Percentiles rank a stretch among this genome's conserved stretches.
These are phyloP conservation scores for Beauveria asiatica DNA, from an alignment of 2,329 filamentous ascomycete species.

Conservation along the genomic window DNA sequence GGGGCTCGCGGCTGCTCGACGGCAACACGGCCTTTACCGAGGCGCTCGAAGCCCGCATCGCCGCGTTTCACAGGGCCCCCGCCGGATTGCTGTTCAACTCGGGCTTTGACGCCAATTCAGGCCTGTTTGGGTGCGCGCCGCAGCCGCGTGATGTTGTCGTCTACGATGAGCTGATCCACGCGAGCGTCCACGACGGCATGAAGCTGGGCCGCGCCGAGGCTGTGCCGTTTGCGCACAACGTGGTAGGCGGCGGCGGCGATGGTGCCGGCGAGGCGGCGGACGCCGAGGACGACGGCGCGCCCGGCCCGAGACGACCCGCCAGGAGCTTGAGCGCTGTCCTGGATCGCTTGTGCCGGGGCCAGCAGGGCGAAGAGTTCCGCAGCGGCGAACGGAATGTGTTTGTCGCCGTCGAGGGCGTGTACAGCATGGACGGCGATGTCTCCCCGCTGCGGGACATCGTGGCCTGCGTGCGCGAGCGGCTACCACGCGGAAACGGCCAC, in stretches of 20 bases:
- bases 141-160: conserved; percentile 55
- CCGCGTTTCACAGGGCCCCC: conserved; percentile 36
- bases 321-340: conserved; percentile 22
- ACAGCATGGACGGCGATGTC: conserved; percentile 79
- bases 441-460: conserved; percentile 55
- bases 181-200: conserved; percentile 74
- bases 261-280: not conserved
- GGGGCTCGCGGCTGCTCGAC: conserved; percentile 45
- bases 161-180: conserved; percentile 69
- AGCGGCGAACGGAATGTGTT: conserved; percentile 47
- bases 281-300: not conserved
- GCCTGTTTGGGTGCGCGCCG: conserved; percentile 51
- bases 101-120: conserved; percentile 59
- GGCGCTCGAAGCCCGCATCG: conserved; percentile 36
- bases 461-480: conserved; percentile 41
- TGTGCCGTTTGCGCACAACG: conserved; percentile 51
- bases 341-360: conserved; percentile 23
- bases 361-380: conserved; percentile 23
- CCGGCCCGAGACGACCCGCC: not conserved
- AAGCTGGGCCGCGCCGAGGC: conserved; percentile 47
- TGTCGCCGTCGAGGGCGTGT: conserved; percentile 61
- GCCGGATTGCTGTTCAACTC: conserved; percentile 47
- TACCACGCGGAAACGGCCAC: conserved; percentile 51
- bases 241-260: conserved; percentile 20
- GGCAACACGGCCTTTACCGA: conserved; percentile 40